Conservation (phyloP, 2,329 filamentous ascomycete genomes). For the Atkinsonella texensis region DNA sequence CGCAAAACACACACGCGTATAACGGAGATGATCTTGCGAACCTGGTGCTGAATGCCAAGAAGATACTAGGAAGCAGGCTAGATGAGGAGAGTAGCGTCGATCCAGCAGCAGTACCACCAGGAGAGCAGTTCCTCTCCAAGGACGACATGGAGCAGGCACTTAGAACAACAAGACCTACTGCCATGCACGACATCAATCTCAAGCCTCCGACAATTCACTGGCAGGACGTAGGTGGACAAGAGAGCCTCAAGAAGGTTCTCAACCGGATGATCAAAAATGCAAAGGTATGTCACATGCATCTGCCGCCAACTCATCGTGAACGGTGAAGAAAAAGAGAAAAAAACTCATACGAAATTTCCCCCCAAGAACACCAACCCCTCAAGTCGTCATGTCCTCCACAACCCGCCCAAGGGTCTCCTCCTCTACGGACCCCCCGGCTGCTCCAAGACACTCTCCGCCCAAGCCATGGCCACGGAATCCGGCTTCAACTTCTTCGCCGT, state of each 20-base stretch:
- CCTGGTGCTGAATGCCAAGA: conserved; percentile 34
- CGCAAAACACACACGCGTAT: conserved; percentile 74
- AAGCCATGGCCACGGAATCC: conserved; percentile 82
- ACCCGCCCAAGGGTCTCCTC: conserved; percentile 68
- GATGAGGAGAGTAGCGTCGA: conserved; percentile 8
- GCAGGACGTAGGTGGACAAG: conserved; percentile 80
- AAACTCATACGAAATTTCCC: background rate
- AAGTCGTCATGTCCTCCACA: conserved; percentile 26
- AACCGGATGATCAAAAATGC: conserved; percentile 35
- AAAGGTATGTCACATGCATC: conserved; percentile 16
- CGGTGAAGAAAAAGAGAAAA: background rate
- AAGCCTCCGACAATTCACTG: conserved; percentile 79
- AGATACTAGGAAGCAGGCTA: conserved; percentile 16
- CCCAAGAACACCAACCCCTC: conserved; percentile 18
- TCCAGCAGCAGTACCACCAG: conserved; percentile 3
- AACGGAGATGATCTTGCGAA: conserved; percentile 65
- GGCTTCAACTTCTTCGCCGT: conserved; percentile 90
- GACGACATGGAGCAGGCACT: conserved; percentile 55
- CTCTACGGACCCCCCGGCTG: conserved; percentile 90
- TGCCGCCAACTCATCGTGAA: background rate
- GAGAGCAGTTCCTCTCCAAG: conserved; percentile 19
- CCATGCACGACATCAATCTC: conserved; percentile 81
- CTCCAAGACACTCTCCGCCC: conserved; percentile 85
- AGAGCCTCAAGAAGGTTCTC: conserved; percentile 55
- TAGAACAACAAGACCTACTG: conserved; percentile 60